Conservation (phyloP, 2,329 filamentous ascomycete genomes). For the Monosporascus sp. region DNA sequence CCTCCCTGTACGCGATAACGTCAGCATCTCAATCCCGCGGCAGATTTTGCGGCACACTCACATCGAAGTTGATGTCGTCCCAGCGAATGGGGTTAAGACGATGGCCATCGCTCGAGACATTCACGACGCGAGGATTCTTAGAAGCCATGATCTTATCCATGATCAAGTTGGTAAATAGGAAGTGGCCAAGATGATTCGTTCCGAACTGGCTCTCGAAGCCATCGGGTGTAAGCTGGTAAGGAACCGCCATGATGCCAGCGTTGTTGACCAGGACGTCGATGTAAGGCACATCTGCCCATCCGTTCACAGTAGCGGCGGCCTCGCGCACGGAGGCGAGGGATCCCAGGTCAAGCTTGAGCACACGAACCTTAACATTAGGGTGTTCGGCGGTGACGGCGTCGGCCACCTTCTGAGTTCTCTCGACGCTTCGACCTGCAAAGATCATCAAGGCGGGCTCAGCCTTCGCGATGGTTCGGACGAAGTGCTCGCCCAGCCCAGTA, state of each 20-base stretch:
- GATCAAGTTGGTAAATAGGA: slow-evolving; percentile 34
- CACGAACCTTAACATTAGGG: slow-evolving; percentile 23
- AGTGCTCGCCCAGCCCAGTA: slow-evolving; percentile 32
- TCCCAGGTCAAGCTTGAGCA: slow-evolving; percentile 15
- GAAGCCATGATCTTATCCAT: slow-evolving; percentile 23
- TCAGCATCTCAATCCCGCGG: no score
- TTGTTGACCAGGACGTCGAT: slow-evolving; percentile 31
- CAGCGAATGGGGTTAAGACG: slow-evolving; percentile 35
- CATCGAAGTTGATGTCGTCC: slow-evolving; percentile 35
- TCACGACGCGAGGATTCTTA: slow-evolving; percentile 31
- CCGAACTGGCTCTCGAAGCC: slow-evolving; percentile 33
- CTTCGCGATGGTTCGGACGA: slow-evolving; percentile 32
- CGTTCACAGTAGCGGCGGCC: slow-evolving; percentile 31
- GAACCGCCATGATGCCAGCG: slow-evolving; percentile 35
- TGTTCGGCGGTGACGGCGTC: slow-evolving; percentile 26
- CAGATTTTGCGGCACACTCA: no score
- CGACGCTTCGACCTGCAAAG: slow-evolving; percentile 36
- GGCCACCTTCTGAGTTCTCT: slow-evolving; percentile 34
- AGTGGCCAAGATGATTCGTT: slow-evolving; percentile 32
- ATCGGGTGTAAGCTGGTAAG: slow-evolving; percentile 24
- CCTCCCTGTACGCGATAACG: slow-evolving; percentile 6
- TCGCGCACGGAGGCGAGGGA: slow-evolving; percentile 10
- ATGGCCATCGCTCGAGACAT: slow-evolving; percentile 38
- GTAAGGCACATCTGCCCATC: slow-evolving; percentile 21
- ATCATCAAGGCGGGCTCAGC: slow-evolving; percentile 36